Conservation (phyloP, 495 filamentous ascomycete genomes). For the Neurospora discreta region DNA sequence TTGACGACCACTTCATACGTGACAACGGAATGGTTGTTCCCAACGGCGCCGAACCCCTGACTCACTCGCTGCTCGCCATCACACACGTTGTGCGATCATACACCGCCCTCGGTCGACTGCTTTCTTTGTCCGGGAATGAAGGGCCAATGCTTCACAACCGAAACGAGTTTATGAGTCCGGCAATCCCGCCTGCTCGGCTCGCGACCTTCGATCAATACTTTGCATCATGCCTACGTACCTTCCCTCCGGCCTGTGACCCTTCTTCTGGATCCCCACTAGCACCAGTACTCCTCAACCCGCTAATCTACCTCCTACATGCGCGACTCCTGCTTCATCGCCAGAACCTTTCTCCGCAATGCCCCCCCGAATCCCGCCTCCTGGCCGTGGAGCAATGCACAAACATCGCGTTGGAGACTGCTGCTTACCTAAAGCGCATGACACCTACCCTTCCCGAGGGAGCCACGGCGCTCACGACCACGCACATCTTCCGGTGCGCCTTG, state of each 20-base stretch:
- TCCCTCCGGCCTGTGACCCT: constrained; percentile 62
- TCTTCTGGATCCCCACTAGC: constrained; percentile 54
- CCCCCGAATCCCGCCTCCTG: constrained; percentile 46
- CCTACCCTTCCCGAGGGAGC: constrained; percentile 30
- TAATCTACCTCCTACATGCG: constrained; percentile 70
- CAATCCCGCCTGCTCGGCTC: constrained; percentile 58
- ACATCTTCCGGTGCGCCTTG: constrained; percentile 83
- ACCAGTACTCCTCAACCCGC: constrained; percentile 57
- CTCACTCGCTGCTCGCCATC: constrained; percentile 59
- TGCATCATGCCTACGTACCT: constrained; percentile 55
- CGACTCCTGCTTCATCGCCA: constrained; percentile 83
- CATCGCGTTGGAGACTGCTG: constrained; percentile 66
- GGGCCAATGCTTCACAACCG: background rate
- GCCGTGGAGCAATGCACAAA: constrained; percentile 70
- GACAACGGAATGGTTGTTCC: constrained; percentile 46
- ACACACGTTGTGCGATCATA: constrained; percentile 81
- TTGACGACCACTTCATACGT: constrained; percentile 73
- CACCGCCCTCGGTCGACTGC: constrained; percentile 59
- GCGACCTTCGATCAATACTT: constrained; percentile 78
- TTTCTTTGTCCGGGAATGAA: constrained; percentile 40
- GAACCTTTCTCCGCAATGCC: constrained; percentile 70
- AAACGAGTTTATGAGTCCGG: constrained; percentile 4
- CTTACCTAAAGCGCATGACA: constrained; percentile 55
- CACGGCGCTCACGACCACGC: constrained; percentile 53
- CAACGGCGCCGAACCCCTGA: constrained; percentile 37